Evolutionary conservation across 805 yeast species (phyloP), one percentile per base, ranked within the genome.

Genomic region (Candida koratica): DNA sequence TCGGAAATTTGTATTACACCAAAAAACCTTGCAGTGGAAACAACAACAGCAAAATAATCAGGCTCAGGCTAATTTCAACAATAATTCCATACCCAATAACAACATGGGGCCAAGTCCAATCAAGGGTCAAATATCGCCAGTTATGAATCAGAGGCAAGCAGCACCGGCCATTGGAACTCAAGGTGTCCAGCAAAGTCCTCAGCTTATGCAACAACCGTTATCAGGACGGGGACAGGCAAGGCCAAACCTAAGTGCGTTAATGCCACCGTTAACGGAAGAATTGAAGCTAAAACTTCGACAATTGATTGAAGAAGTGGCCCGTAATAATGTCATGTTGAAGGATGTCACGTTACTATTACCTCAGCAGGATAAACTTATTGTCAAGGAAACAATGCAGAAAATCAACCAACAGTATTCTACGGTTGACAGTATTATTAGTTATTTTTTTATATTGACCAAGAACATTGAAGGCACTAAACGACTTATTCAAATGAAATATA

Each of bases 341-440:
- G 84, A 83, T 49, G 70, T 83, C 36, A 80, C 93, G 0, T 67
- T 67, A 49, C 60, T 70, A 29, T 64, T 87, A 34, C 60, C 81
- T 1, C 75, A 71, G 17, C 79, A 75, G 19, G 90, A 85, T 46
- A 84, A 82, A 57, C 71, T 66, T 25, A 64, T 65, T 33, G 81
- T 81, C 16, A 64, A 74, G 28, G 75, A 78, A 14, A 69, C 75
- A 17, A 69, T 78, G 47, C 67, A 64, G 28, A 69, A 67, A 27
- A 65, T 75, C 19, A 67, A 84, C 20, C 82, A 77, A 48, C 69
- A 82, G 44, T 77, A 75, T 56, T 70, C 78, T 24, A 73, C 81
- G 43, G 81, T 83, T 12, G 94, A 86, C 52, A 81, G 81, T 42
- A 67, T 87, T 28, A 77, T 85, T 26, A 87, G 94, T 24, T 79